Conservation (phyloP, 2,329 filamentous ascomycete species). For the Exophiala aquamarina region DNA sequence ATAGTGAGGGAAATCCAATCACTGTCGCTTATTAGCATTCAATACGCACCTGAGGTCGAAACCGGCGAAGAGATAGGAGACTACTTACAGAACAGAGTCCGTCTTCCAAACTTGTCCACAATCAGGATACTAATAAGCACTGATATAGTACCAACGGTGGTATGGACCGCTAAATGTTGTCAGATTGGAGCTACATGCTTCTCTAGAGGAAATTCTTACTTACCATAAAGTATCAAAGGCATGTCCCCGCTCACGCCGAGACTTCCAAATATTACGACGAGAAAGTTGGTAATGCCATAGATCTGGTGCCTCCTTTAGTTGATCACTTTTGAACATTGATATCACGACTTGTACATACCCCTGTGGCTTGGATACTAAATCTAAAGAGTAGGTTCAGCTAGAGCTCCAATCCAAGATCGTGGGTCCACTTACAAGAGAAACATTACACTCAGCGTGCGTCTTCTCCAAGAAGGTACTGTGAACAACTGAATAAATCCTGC, state of each 20-base stretch:
- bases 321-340: too few relatives aligned
- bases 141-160: slow-evolving; percentile 49
- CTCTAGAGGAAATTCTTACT: neutral
- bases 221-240: slow-evolving; percentile 42
- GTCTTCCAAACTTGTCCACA: slow-evolving; percentile 65
- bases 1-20: slow-evolving; percentile 1
- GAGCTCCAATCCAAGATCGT: neutral
- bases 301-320: neutral
- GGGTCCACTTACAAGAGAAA: neutral
- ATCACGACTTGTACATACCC: slow-evolving; percentile 14
- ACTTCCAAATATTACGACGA: slow-evolving; percentile 36
- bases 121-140: slow-evolving; percentile 70
- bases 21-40: neutral
- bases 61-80: neutral
- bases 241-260: slow-evolving; percentile 38
- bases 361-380: slow-evolving; percentile 30
- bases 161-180: neutral
- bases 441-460: slow-evolving; percentile 1
- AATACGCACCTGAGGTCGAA: too few relatives aligned
- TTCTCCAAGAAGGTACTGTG: slow-evolving; percentile 8
- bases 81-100: slow-evolving; percentile 32
- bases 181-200: neutral
- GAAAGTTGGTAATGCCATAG: slow-evolving; percentile 37
- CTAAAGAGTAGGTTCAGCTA: neutral
- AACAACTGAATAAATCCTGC: slow-evolving; percentile 7